Conservation (phyloP, 148 eudicot species). For the Camellia lanceoleosa region DNA sequence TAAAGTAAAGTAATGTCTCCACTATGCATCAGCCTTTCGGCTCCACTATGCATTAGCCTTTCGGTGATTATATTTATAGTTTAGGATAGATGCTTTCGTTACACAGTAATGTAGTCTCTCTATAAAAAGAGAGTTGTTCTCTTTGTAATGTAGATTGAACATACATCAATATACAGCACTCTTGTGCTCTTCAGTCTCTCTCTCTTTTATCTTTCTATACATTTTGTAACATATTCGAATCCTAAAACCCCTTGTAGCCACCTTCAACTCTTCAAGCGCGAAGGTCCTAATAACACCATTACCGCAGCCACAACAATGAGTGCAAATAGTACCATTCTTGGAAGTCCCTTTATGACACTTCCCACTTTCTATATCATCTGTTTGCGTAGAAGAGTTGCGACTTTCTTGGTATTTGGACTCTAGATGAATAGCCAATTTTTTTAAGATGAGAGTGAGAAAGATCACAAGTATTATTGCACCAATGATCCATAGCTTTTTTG, state of each 20-base stretch:
- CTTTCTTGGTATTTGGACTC: constrained; percentile 5
- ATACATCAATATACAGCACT: too few species aligned
- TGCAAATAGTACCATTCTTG: background rate
- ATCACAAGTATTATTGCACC: constrained; percentile 28
- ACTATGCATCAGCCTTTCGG: too few species aligned
- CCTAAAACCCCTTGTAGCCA: constrained; percentile 41
- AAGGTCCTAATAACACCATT: constrained; percentile 36
- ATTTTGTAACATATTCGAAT: too few species aligned
- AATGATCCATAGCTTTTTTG: constrained; percentile 24
- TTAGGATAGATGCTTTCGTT: too few species aligned
- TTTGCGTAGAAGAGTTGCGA: background rate
- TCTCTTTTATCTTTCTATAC: too few species aligned
- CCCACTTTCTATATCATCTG: background rate
- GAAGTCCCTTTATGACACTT: background rate
- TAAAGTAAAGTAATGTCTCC: too few species aligned
- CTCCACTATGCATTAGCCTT: too few species aligned
- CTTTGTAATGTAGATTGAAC: too few species aligned
- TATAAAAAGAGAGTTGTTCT: too few species aligned
- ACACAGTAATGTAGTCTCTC: too few species aligned
- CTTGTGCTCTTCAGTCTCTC: too few species aligned
- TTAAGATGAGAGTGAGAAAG: constrained; percentile 27
- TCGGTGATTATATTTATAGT: too few species aligned
- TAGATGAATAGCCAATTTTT: constrained; percentile 22
- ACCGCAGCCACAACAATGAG: constrained; percentile 1
- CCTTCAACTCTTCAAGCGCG: constrained; percentile 37